Base-by-base conservation (phyloP, 192 early-diverging fungal genomes). In the Ambispora gerdemannii region DNA sequence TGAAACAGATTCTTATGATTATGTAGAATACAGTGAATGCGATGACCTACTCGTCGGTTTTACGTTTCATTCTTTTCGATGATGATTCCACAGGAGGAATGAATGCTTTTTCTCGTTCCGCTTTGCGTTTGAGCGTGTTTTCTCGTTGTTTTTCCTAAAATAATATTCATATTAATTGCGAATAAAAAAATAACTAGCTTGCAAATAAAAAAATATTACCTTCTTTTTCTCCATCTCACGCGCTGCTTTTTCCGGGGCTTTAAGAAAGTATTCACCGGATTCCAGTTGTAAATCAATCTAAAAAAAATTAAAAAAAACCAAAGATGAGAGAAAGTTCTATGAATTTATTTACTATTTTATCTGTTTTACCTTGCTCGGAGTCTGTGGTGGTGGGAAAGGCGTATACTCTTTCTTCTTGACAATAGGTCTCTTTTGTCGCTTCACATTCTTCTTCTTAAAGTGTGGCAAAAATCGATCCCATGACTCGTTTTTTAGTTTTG, bases 381-480 rank as follows among this genome's bases (percentile, higher is more conserved):
- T 76, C 32, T 89, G 95, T 25, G 87, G 85, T 10, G 97, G 94
- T 65, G 95, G 95, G 87, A 97, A 97, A 15, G 92, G 88, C 47
- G 92, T 90, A 75, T 89, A 83, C 72, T 89, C 91, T 83, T 93
- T 94, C 85, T 94, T 93, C 72, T 88, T 82, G 60, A 47, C 61
- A 8, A 64, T 68, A 49, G 19, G 15, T 72, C 73, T 77, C 71
- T 77, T 80, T 3, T 61, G 69, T 66, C 86, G 82, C 72, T 90
- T 88, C 69, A 86, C 76, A 55, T 95, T 94, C 76, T 88, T 84
- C 83, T 95, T 96, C 76, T 94, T 94, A 86, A 99, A 99, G 61
- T 95, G 83, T 7, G 97, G 97, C 61, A 98, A 80, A 80, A 99
- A 99, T 24, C 97, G 82, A 64, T 99, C 97, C 97, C 97, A 99